Percentiles rank a stretch among this genome's conserved stretches.
phyloP scores from a whole-genome alignment of 139 green algal genomes.

The Coelastrella sp. region DNA sequence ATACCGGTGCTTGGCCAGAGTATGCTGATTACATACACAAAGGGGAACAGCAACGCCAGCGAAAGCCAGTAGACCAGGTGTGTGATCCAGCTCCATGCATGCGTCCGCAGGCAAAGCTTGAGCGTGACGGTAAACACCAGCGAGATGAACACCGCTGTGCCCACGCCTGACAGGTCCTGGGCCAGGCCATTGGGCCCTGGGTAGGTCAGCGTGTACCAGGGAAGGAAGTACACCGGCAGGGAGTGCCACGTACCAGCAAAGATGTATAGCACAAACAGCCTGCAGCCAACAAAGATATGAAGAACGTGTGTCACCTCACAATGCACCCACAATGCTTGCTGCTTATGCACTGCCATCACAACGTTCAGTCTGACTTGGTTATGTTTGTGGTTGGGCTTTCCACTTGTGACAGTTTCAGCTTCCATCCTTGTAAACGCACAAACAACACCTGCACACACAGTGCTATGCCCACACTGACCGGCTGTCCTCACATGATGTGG shows the following conservation, averaged over 20 bases:
- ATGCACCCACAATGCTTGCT: neutral
- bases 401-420: too few species aligned
- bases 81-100: slow-evolving; percentile 68
- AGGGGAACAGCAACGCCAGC: slow-evolving; percentile 72
- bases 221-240: slow-evolving; percentile 66
- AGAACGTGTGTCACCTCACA: neutral
- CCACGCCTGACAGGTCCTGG: slow-evolving; percentile 55
- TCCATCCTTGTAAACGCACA: too few species aligned
- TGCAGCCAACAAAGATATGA: neutral
- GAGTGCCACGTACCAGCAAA: slow-evolving; percentile 70
- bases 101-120: slow-evolving; percentile 63
- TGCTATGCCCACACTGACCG: too few species aligned
- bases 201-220: slow-evolving; percentile 67
- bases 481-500: too few species aligned
- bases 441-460: too few species aligned
- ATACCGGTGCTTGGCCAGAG: slow-evolving; percentile 55
- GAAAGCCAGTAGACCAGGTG: slow-evolving; percentile 65
- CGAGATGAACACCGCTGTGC: slow-evolving; percentile 70
- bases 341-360: too few species aligned
- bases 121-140: slow-evolving; percentile 64
- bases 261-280: slow-evolving; percentile 20
- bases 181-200: slow-evolving; percentile 50
- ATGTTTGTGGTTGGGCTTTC: too few species aligned
- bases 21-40: slow-evolving; percentile 64
- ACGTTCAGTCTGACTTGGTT: too few species aligned